Conservation (phyloP, 1,284 basidiomycete species). For the Apiotrichum gamsii region DNA sequence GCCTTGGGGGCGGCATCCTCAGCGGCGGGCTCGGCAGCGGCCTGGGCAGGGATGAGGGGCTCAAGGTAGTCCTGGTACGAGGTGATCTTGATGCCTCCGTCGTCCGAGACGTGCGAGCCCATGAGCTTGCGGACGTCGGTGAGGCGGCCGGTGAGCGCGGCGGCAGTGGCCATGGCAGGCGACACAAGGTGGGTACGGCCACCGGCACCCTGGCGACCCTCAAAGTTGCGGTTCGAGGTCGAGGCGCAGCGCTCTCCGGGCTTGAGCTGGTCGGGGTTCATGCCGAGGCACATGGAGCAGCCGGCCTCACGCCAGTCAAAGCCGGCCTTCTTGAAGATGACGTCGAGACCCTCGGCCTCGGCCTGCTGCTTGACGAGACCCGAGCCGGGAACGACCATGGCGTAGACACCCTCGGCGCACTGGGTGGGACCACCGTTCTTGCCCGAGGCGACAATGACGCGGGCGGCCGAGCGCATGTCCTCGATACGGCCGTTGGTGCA, state of each 20-base stretch:
- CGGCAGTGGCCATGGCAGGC: slow-evolving; percentile 93
- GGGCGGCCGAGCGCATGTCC: slow-evolving; percentile 83
- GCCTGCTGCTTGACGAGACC: slow-evolving; percentile 92
- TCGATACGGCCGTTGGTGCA: slow-evolving; percentile 97
- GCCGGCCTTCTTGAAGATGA: slow-evolving; percentile 85
- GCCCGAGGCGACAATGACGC: slow-evolving; percentile 58
- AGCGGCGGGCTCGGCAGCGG: slow-evolving; percentile 49
- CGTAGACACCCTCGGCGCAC: slow-evolving; percentile 71
- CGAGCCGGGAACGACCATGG: slow-evolving; percentile 94
- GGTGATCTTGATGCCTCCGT: slow-evolving; percentile 60
- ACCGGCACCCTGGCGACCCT: slow-evolving; percentile 84
- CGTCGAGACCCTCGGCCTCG: slow-evolving; percentile 85
- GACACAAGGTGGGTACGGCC: slow-evolving; percentile 89
- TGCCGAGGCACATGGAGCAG: slow-evolving; percentile 96
- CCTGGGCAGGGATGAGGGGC: slow-evolving; percentile 59
- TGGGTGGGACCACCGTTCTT: slow-evolving; percentile 50
- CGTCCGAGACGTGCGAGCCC: slow-evolving; percentile 48
- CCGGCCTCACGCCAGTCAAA: slow-evolving; percentile 98
- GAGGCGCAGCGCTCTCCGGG: slow-evolving; percentile 90
- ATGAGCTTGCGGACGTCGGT: slow-evolving; percentile 82
- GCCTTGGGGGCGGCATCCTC: slow-evolving; percentile 50
- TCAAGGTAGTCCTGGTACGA: slow-evolving; percentile 69
- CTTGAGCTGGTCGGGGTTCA: slow-evolving; percentile 91
- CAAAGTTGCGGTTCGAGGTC: slow-evolving; percentile 95
- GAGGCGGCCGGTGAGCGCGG: slow-evolving; percentile 80